These are phyloP conservation scores for Paramyrothecium sp. DNA, from an alignment of 2,329 filamentous ascomycete species.

Conservation along the genomic window DNA sequence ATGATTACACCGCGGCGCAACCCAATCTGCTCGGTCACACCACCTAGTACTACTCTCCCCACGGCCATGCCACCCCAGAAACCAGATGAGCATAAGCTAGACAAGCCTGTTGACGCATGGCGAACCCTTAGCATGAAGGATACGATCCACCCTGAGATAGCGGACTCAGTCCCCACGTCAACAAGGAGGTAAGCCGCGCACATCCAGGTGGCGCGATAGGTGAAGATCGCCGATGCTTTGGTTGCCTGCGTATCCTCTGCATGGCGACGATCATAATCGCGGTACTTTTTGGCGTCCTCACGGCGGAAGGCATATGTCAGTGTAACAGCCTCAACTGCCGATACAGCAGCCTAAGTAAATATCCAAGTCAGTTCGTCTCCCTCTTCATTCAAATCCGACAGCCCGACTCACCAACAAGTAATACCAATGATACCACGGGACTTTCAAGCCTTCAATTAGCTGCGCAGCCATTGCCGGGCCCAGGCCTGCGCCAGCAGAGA, in stretches of 20 bases:
- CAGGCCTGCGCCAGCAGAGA: neutral
- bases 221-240: conserved; percentile 22
- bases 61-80: conserved; percentile 44
- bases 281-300: neutral
- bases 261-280: neutral
- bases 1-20: neutral
- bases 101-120: conserved; percentile 29
- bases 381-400: neutral
- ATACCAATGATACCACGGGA: neutral
- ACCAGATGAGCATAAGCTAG: conserved; percentile 37
- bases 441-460: neutral
- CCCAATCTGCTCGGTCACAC: conserved; percentile 27
- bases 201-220: conserved; percentile 33
- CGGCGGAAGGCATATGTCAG: neutral
- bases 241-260: neutral
- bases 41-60: conserved; percentile 31
- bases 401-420: neutral
- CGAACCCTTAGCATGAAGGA: conserved; percentile 42
- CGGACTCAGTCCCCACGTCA: conserved; percentile 42
- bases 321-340: neutral
- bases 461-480: neutral
- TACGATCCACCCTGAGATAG: conserved; percentile 44
- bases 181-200: conserved; percentile 41
- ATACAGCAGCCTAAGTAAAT: neutral
- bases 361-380: neutral